Evolutionary conservation across 495 filamentous ascomycete genomes (phyloP), one percentile per base, ranked within the genome.

Genomic region (Cetradonia linearis): DNA sequence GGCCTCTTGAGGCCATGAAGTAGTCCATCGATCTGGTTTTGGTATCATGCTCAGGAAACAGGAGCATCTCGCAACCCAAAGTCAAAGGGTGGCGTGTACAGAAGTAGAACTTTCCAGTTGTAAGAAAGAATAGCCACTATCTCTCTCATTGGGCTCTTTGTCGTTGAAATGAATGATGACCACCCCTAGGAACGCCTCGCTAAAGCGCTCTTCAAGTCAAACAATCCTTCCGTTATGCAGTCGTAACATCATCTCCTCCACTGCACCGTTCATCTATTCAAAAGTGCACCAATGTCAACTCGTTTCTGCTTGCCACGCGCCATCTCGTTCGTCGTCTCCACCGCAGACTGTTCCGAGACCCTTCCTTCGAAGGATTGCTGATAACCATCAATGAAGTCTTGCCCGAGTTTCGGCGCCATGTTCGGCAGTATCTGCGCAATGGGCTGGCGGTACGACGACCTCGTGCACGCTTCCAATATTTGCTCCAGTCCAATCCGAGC

Each of bases 391-490:
- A 62, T 60, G 20, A 65, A 65, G 1, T 55, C 55, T n/a, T 44
- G 60, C 13, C 59, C 60, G 2, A 59, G 10, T 4, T 37, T 30
- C 52, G 53, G 14, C 14, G 62, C 48, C 37, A 62, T 55, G 33
- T 62, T 59, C 14, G 55, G 33, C 46, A 62, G 14, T 36, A 72
- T 63, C 20, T 69, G 63, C 16, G 60, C 40, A n/a, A 68, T 27
- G 3, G 70, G 69, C 40, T 67, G 65, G 30, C 44, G 33, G 58
- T 73, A 74, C 8, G 62, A 67, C 5, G 62, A 59, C 31, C 69
- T 56, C 23, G 70, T 72, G 50, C 70, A 72, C 11, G 69, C 72
- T 42, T 71, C 63, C 37, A 70, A 57, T 20, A 71, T 40, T 52
- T 72, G 66, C 58, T 72, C 64, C 5, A 69, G 64, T 0, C 62